Evolutionary conservation across 176 grass and related monocot species (phyloP), one percentile per base, ranked within the genome.

Genomic region (Melocanna baccifera): DNA sequence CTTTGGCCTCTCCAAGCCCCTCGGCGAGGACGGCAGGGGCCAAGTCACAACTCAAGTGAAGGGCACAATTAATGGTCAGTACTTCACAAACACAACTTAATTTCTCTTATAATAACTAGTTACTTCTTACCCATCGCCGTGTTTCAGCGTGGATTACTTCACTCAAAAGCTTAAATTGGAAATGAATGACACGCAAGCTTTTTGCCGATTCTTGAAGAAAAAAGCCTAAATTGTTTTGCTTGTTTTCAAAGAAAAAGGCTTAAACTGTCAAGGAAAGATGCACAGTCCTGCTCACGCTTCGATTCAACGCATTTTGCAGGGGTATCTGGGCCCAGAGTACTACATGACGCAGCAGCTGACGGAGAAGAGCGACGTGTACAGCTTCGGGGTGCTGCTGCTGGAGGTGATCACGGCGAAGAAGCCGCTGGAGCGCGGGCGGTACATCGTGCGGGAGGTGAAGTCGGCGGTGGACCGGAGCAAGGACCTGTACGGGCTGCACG

Each of bases 291-390:
- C 42, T 45, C 9, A 45, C 42, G 3, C 42, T 45, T 45, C 42
- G 42, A 45, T 45, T 45, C 10, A 9, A 45, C 42, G 10, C 3
- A 14, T 14, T 14, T 4, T 47, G 45, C 88, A 97, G 94, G 94
- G 94, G 0, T 97, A 97, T 67, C 7, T 97, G 67, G 92, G 94
- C 19, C 94, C 94, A 0, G 92, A 97, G 80, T 97, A 97, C 77
- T 97, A 97, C 85, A 94, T 97, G 92, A 97, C 92, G 7, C 92
- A 97, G 64, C 94, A 94, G 71, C 77, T 98, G 12, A 95, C 95
- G 8, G 89, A 93, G 16, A 98, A 83, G 91, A 98, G 95, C 78
- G 92, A 98, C 84, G 95, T 98, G 46, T 98, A 98, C 83, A 98
- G 91, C 79, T 98, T 93, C 53, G 95, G 95, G 7, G 95, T 95